phyloP scores from a whole-genome alignment of 1,284 basidiomycete genomes.

The Leccinum griseonigrum region DNA sequence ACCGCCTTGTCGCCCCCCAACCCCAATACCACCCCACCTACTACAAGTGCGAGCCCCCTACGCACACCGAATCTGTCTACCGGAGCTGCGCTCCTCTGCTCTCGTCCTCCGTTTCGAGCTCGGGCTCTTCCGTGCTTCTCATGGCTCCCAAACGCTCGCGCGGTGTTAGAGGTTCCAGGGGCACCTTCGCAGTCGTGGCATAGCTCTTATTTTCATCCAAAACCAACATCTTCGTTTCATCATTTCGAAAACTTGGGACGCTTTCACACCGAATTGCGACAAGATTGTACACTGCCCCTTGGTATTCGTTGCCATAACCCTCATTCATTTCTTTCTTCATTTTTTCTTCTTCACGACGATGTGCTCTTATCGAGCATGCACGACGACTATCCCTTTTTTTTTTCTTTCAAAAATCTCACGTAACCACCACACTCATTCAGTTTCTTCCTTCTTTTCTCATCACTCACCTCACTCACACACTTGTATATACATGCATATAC shows the following conservation, averaged over 20 bases:
- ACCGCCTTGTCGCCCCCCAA: constrained; percentile 18
- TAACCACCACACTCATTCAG: constrained; percentile 30
- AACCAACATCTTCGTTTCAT: constrained; percentile 4
- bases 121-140: constrained; percentile 30
- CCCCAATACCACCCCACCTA: constrained; percentile 18
- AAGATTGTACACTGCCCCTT: constrained; percentile 10
- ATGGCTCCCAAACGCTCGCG: constrained; percentile 27
- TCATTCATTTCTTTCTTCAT: background rate
- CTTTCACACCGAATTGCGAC: constrained; percentile 19
- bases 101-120: constrained; percentile 24
- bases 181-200: constrained; percentile 8
- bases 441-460: constrained; percentile 6
- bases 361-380: constrained; percentile 16
- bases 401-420: constrained; percentile 8
- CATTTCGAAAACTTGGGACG: constrained; percentile 16
- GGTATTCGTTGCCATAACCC: background rate
- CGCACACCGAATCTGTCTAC: constrained; percentile 5
- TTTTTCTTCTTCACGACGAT: constrained; percentile 21
- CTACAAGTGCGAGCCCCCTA: constrained; percentile 15
- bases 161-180: constrained; percentile 16
- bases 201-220: constrained; percentile 11
- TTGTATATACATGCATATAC: constrained; percentile 40
- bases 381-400: background rate
- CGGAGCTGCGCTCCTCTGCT: constrained; percentile 22
- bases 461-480: constrained; percentile 30